Evolutionary conservation across 179 eudicot species (phyloP).

Genomic region (Silene noctiflora): DNA sequence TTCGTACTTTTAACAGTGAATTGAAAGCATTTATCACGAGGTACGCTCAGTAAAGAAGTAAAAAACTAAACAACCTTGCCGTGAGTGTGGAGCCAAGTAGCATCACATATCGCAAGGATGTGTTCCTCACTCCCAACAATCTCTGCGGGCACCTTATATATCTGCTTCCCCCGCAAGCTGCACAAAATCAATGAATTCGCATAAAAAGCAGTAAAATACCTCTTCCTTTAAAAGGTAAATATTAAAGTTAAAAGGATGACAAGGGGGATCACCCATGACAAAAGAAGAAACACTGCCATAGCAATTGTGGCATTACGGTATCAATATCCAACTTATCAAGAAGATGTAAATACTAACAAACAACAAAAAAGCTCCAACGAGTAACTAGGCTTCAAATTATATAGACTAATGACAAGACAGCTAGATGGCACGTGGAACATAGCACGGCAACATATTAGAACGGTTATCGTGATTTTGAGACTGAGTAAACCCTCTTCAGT

Average conservation of each 20-base stretch:
- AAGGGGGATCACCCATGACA: neutral
- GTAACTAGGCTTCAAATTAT: neutral
- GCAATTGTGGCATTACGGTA: neutral
- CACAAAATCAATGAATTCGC: conserved; percentile 22
- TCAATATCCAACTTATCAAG: neutral
- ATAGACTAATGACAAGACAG: neutral
- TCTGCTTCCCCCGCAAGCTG: conserved; percentile 85
- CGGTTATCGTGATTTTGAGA: neutral
- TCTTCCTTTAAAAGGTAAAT: neutral
- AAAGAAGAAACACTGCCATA: neutral
- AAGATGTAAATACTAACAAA: neutral
- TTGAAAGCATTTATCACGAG: neutral
- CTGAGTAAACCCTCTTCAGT: neutral
- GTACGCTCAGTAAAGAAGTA: neutral
- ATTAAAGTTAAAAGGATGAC: neutral
- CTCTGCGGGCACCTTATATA: conserved; percentile 68
- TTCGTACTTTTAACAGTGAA: neutral
- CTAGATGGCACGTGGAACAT: neutral
- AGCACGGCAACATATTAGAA: neutral
- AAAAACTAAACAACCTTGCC: conserved; percentile 47
- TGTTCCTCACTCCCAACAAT: conserved; percentile 62
- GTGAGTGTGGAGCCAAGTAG: conserved; percentile 40
- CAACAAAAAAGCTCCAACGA: neutral
- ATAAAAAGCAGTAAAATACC: neutral
- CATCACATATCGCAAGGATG: conserved; percentile 66